Conservation (phyloP, 2,329 filamentous ascomycete species). For the Alternaria panax region DNA sequence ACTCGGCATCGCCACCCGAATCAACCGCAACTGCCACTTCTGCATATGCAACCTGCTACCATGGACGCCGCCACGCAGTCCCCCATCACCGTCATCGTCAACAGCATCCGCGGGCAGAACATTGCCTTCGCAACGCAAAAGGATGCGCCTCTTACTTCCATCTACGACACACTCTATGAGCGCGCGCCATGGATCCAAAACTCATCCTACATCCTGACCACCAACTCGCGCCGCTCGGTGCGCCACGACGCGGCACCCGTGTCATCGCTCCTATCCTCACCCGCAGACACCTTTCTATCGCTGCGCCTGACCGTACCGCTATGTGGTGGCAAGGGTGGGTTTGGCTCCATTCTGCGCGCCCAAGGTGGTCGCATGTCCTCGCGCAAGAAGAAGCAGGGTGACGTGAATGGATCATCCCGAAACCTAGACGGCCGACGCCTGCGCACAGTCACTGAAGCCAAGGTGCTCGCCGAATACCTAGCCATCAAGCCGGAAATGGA, state of each 20-base stretch:
- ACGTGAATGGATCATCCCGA: conserved; percentile 87
- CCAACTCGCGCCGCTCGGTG: conserved; percentile 77
- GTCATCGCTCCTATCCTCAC: conserved; percentile 65
- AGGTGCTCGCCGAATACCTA: conserved; percentile 91
- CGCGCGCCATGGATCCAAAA: conserved; percentile 65
- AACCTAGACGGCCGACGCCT: conserved; percentile 91
- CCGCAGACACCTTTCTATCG: conserved; percentile 74
- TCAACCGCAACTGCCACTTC: neutral
- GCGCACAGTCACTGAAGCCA: conserved; percentile 92
- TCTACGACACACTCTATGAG: conserved; percentile 68
- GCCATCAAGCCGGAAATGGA: conserved; percentile 98
- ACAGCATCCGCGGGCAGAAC: conserved; percentile 82
- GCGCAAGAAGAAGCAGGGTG: conserved; percentile 84
- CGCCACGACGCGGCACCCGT: conserved; percentile 63
- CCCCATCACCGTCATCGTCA: conserved; percentile 70
- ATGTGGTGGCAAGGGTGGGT: conserved; percentile 95
- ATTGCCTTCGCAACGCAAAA: conserved; percentile 79
- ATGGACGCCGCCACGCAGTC: conserved; percentile 37
- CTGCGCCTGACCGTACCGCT: conserved; percentile 81
- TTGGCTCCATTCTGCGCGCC: conserved; percentile 94
- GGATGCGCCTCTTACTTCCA: conserved; percentile 71
- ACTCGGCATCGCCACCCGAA: neutral
- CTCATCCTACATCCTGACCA: conserved; percentile 78
- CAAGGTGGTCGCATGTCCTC: conserved; percentile 98
- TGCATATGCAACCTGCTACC: neutral